Evolutionary conservation across 805 yeast species (phyloP).

Genomic region (Wickerhamomyces ciferrii): DNA sequence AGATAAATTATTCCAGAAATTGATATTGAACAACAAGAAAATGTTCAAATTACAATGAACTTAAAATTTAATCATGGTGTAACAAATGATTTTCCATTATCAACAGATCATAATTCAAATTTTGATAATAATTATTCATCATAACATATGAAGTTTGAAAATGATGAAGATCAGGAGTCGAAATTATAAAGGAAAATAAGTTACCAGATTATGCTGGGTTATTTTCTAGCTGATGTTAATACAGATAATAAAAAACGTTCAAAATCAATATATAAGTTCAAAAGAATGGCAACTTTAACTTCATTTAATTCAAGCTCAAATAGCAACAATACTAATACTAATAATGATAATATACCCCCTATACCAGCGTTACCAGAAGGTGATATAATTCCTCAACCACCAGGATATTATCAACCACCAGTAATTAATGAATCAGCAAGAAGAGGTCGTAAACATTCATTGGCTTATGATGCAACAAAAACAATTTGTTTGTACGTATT

Average conservation of each 20-base stretch:
- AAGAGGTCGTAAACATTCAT: conserved; percentile 62
- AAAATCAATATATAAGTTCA: conserved; percentile 9
- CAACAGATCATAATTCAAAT: neutral
- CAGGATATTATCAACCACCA: conserved; percentile 2
- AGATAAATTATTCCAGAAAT: neutral
- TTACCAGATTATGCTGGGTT: conserved; percentile 23
- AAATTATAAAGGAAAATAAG: neutral
- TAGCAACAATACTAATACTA: neutral
- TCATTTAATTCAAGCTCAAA: neutral
- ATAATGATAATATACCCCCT: neutral
- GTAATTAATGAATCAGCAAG: conserved; percentile 32
- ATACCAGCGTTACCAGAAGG: conserved; percentile 7
- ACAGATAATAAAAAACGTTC: conserved; percentile 13
- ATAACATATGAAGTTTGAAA: neutral
- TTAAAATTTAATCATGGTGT: neutral
- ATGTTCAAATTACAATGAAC: too few relatives aligned
- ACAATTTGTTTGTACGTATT: conserved; percentile 58
- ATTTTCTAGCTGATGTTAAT: conserved; percentile 20
- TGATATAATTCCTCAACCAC: neutral
- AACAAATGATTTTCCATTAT: neutral
- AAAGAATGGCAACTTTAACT: conserved; percentile 3
- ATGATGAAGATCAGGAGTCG: neutral
- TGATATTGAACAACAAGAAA: neutral
- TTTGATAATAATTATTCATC: neutral
- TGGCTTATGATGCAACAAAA: conserved; percentile 50